Evolutionary conservation across 306 rosid genomes (phyloP), one percentile per base, ranked within the genome.

Genomic region (Fragaria ananassa): DNA sequence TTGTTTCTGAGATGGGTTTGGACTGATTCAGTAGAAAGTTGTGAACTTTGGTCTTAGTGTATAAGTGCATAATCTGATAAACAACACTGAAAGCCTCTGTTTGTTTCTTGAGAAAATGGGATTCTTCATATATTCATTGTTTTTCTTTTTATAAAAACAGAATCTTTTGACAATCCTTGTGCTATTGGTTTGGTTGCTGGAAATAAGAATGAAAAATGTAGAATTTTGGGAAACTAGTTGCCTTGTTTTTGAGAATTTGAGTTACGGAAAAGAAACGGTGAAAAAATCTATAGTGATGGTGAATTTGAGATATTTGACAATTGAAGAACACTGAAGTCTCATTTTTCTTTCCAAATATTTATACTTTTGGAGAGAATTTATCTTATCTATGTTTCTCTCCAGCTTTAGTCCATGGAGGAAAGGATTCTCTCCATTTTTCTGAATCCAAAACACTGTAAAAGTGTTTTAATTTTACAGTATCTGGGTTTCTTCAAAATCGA

Each of bases 51-150:
- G 25, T 14, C 51, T 25, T 49, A 19, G 45, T 47, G 63, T 61
- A 56, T 70, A 2, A 14, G 44, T 47, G 63, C 54, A 70, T 74
- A 5, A 35, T 57, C 6, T 58, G 77, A 25, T 1, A 1, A 21
- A 73, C 17, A 56, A 12, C 49, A 54, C 51, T 69, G 69, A 35
- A 46, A 62, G 5, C 75, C 51, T 39, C 63, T 56, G 21, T 47
- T 70, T 78, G 73, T 13, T 57, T 79, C 47, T 47, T 68, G 84
- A 50, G 60, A 41, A 83, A 78, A 72, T 73, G 87, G 78, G 70
- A 51, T 51, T 9, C 61, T 76, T 9, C 8, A 66, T 77, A 74
- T 35, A 18, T 70, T 51, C 35, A 10, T 10, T 46, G 4, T 9
- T 18, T 51, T 77, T 10, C 47, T 35, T 50, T 14, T 12, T 70